These are phyloP conservation scores for Corylus americana DNA, from an alignment of 306 rosid genomes.

Conservation along the genomic window DNA sequence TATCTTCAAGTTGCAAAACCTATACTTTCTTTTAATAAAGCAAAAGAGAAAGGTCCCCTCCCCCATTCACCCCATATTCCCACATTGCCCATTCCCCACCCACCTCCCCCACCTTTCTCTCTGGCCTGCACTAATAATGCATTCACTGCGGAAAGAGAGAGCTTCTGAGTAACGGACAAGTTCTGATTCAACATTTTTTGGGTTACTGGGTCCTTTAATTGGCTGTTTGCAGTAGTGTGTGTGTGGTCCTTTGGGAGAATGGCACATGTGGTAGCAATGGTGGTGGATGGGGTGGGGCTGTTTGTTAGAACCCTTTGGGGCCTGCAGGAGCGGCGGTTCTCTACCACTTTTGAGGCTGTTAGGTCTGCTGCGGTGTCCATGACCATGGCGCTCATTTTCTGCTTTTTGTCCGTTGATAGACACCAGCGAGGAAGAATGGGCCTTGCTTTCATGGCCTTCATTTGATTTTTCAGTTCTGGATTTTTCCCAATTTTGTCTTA, in stretches of 20 bases:
- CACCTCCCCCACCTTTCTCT: neutral
- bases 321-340: constrained; percentile 61
- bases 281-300: constrained; percentile 37
- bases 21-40: neutral
- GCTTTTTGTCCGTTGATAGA: constrained; percentile 36
- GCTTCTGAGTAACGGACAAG: neutral
- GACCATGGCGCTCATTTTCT: constrained; percentile 43
- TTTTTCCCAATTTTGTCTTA: neutral
- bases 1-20: constrained; percentile 4
- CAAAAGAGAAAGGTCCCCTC: neutral
- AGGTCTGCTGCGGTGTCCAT: constrained; percentile 47
- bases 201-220: neutral
- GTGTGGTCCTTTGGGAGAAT: constrained; percentile 14
- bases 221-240: too few relatives aligned
- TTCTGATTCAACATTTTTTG: neutral
- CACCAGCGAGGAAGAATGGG: constrained; percentile 15
- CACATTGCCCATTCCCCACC: neutral
- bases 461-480: constrained; percentile 21
- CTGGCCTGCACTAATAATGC: neutral
- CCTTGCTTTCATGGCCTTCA: constrained; percentile 25
- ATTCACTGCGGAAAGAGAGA: neutral
- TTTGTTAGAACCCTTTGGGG: constrained; percentile 60
- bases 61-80: too few relatives aligned
- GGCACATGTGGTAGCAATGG: constrained; percentile 42
- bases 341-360: constrained; percentile 41